Percentiles rank a stretch among this genome's conserved stretches.
These are phyloP conservation scores for Pisolithus thermaeus DNA, from an alignment of 1,284 basidiomycete species.

Conservation along the genomic window DNA sequence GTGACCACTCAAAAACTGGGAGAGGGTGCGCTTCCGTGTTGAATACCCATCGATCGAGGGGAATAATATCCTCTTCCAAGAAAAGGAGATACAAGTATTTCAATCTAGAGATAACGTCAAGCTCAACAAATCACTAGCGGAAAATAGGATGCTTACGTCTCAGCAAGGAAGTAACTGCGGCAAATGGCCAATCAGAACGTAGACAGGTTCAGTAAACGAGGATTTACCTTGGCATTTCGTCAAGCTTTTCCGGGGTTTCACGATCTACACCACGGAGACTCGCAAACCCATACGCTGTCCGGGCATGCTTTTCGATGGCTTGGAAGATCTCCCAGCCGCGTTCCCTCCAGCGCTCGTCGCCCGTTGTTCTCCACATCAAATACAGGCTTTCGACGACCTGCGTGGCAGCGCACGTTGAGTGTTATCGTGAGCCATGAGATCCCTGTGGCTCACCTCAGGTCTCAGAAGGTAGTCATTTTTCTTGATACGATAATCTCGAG, in stretches of 20 bases:
- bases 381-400: constrained; percentile 49
- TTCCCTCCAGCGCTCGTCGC: constrained; percentile 45
- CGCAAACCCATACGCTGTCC: constrained; percentile 38
- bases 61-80: constrained; percentile 50
- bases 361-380: constrained; percentile 46
- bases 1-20: constrained; percentile 66
- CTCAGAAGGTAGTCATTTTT: constrained; percentile 33
- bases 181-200: background rate
- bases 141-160: constrained; percentile 42
- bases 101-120: constrained; percentile 34
- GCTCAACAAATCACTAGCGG: constrained; percentile 1
- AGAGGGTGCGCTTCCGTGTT: constrained; percentile 84
- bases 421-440: background rate
- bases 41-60: constrained; percentile 73
- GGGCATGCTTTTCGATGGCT: constrained; percentile 42
- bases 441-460: constrained; percentile 35
- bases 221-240: constrained; percentile 46
- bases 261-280: constrained; percentile 35
- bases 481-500: constrained; percentile 31
- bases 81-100: constrained; percentile 68
- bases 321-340: constrained; percentile 58
- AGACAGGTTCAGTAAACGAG: background rate
- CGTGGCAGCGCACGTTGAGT: background rate
- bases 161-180: constrained; percentile 48
- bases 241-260: constrained; percentile 22